Base-by-base conservation (phyloP, 1,139 yeast species). In the Magnusiomyces fungicola region DNA sequence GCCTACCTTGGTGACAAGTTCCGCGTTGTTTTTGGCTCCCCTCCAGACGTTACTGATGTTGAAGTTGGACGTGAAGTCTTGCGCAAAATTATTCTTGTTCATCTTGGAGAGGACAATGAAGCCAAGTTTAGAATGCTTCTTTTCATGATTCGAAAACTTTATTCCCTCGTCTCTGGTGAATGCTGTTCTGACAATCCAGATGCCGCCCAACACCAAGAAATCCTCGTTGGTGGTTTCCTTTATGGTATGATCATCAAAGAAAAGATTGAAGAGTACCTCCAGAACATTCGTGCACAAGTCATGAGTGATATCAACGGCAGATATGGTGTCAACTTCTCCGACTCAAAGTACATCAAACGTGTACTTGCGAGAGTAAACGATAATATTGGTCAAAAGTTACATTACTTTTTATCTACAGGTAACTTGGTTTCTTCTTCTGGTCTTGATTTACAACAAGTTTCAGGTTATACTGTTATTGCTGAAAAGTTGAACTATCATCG, bases 171-270 rank as follows among this genome's bases (percentile, higher is more conserved):
- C 46, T 96, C 96, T 38, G 97, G 97, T 52, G 97, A 90, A 64
- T 90, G 97, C 69, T 75, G 92, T 52, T 94, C 97, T 23, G 99
- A 92, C 68, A 92, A 94, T 71, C 98, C 99, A 63, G 99, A 92
- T 82, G 95, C 97, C 41, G 88, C 97, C 9, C 98, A 94, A 72
- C 97, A 92, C 74, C 99, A 92, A 71, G 99, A 92, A 71, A 89
- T 92, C 30, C 72, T 92, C 56, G 75, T 92, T 50, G 98, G 98
- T 55, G 99, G 99, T 22, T 89, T 92, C 77, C 74, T 92, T 51
- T 92, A 88, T 62, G 97, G 97, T 58, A 90, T 90, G 96, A 92
- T 92, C 58, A 70, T 92, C 62, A 92, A 94, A 69, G 99, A 92
- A 70, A 92, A 92, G 66, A 82, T 92, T 57, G 98, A 92, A 58